These are phyloP conservation scores for Aotearoamyces nothofagi DNA, from an alignment of 2,329 filamentous ascomycete genomes.

Conservation along the genomic window DNA sequence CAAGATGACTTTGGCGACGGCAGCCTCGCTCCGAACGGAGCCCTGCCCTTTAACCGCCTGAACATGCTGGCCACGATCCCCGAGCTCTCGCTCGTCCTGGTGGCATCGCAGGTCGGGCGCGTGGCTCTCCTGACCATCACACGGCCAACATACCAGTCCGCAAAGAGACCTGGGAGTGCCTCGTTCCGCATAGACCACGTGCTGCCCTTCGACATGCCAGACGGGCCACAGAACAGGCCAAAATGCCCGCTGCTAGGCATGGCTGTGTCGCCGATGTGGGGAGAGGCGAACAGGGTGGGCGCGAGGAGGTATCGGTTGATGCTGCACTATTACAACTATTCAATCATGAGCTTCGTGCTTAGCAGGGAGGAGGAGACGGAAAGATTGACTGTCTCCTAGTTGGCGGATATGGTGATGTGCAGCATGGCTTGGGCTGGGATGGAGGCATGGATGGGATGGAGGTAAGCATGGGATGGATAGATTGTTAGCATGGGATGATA, in stretches of 20 bases:
- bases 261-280: slow-evolving; percentile 48
- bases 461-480: no score
- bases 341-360: slow-evolving; percentile 40
- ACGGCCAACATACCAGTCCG: slow-evolving; percentile 16
- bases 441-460: no score
- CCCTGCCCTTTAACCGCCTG: slow-evolving; percentile 34
- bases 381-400: no score
- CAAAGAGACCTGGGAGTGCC: slow-evolving; percentile 4
- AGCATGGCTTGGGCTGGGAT: no score
- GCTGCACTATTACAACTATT: slow-evolving; percentile 56
- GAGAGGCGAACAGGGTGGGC: slow-evolving; percentile 10
- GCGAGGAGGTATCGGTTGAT: slow-evolving; percentile 48
- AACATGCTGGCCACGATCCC: slow-evolving; percentile 51
- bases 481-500: no score
- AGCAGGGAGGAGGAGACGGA: background rate
- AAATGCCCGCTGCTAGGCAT: slow-evolving; percentile 47
- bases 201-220: slow-evolving; percentile 23
- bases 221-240: slow-evolving; percentile 18
- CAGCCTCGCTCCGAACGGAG: slow-evolving; percentile 10
- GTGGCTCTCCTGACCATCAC: slow-evolving; percentile 49
- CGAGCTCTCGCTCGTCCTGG: slow-evolving; percentile 52
- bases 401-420: no score
- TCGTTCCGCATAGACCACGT: slow-evolving; percentile 37
- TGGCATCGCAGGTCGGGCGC: slow-evolving; percentile 51
- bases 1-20: slow-evolving; percentile 2